Evolutionary conservation across 2,329 filamentous ascomycete genomes (phyloP).

Genomic region (Berkeleyomyces basicola): DNA sequence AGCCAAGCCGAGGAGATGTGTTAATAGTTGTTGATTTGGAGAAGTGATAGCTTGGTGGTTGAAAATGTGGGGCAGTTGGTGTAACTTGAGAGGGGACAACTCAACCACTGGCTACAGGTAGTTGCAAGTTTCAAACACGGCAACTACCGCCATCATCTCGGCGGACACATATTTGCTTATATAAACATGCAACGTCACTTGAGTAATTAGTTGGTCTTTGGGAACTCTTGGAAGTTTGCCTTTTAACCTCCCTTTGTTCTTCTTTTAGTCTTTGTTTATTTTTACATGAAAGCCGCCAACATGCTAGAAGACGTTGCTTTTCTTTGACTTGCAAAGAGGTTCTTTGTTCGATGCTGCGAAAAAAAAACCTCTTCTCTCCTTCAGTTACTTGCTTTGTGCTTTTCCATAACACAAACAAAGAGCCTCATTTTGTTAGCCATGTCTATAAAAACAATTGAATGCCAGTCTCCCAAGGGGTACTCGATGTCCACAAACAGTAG

Average conservation of each 20-base stretch:
- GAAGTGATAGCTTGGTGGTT: not conserved
- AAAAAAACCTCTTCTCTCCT: not conserved
- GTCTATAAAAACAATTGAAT: not conserved
- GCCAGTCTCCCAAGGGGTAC: not conserved
- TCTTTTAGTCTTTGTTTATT: not conserved
- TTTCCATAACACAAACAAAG: not conserved
- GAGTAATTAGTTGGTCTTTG: not conserved
- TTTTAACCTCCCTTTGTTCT: too few relatives aligned
- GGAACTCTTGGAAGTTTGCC: too few relatives aligned
- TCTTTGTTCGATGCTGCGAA: not conserved
- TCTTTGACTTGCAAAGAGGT: too few relatives aligned
- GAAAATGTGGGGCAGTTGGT: not conserved
- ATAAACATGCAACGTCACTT: not conserved
- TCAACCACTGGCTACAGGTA: not conserved
- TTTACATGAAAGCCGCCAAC: not conserved
- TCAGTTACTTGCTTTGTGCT: not conserved
- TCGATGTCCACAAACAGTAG: not conserved
- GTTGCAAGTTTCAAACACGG: not conserved
- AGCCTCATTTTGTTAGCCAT: not conserved
- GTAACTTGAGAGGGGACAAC: too few relatives aligned
- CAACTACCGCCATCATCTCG: not conserved
- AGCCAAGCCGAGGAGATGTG: slow-evolving; percentile 11
- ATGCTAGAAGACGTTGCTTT: too few relatives aligned
- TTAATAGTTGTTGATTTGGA: not conserved
- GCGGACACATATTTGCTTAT: not conserved